A percentile compares a stretch with the other conserved stretches of the same genome.
phyloP scores from a whole-genome alignment of 192 early-diverging fungal genomes.

The Geranomyces michiganensis region DNA sequence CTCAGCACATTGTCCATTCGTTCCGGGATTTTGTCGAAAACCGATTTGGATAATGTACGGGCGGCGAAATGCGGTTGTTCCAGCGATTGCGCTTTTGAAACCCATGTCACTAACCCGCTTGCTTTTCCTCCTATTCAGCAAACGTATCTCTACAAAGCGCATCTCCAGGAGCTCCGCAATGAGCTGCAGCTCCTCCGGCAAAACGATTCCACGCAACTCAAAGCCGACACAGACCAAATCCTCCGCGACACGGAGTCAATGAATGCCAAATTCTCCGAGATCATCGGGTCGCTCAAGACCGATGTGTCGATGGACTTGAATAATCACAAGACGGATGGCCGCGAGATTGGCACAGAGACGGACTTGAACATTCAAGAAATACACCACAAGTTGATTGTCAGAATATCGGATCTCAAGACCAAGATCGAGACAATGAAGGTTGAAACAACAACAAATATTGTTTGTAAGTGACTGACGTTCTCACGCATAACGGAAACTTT shows the following conservation, averaged over 20 bases:
- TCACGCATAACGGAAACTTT: no score
- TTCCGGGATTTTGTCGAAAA: slow-evolving; percentile 64
- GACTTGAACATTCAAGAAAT: slow-evolving; percentile 67
- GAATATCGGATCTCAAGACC: slow-evolving; percentile 80
- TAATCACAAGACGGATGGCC: slow-evolving; percentile 81
- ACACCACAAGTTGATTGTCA: slow-evolving; percentile 83
- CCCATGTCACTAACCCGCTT: not conserved
- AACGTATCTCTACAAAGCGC: slow-evolving; percentile 79
- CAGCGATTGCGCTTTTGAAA: not conserved
- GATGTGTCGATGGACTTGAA: slow-evolving; percentile 92
- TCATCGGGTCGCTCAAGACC: slow-evolving; percentile 73
- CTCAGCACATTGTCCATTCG: slow-evolving; percentile 50
- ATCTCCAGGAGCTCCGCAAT: slow-evolving; percentile 68
- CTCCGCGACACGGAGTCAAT: slow-evolving; percentile 79
- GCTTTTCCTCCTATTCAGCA: not conserved
- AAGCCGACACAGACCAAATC: slow-evolving; percentile 72
- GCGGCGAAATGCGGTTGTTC: not conserved
- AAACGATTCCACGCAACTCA: slow-evolving; percentile 60
- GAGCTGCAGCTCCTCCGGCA: slow-evolving; percentile 43
- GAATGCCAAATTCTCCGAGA: slow-evolving; percentile 74
- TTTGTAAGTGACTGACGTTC: slow-evolving; percentile 23
- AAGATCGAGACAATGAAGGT: slow-evolving; percentile 87
- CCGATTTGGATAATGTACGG: slow-evolving; percentile 79
- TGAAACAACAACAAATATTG: slow-evolving; percentile 65
- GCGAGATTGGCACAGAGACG: slow-evolving; percentile 75